Conservation (phyloP, 2,329 filamentous ascomycete species). For the Pleochaeta shiraiana region DNA sequence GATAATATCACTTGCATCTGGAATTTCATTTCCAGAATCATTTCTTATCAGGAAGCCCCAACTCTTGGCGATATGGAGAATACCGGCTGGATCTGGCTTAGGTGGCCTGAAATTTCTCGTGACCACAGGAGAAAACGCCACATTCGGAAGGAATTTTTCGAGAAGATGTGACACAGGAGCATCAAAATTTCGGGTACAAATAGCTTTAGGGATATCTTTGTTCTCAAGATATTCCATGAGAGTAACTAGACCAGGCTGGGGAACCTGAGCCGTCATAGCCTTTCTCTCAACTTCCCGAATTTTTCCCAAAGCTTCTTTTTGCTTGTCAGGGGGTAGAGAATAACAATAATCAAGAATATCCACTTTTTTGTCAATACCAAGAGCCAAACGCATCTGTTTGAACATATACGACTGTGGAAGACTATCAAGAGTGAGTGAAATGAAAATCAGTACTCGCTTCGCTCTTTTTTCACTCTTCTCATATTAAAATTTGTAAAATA, state of each 20-base stretch:
- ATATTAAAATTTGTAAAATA: not conserved
- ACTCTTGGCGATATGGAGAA: conserved; percentile 58
- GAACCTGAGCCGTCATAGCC: conserved; percentile 55
- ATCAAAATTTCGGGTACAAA: conserved; percentile 91
- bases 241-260: conserved; percentile 55
- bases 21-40: conserved; percentile 3
- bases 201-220: conserved; percentile 47
- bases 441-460: no score
- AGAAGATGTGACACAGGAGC: conserved; percentile 55
- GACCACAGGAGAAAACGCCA: conserved; percentile 55
- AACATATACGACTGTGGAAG: conserved; percentile 96
- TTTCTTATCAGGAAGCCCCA: conserved; percentile 41
- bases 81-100: conserved; percentile 75
- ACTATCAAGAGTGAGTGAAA: conserved; percentile 23
- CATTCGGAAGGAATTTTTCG: conserved; percentile 45
- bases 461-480: no score
- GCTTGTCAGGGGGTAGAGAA: conserved; percentile 38
- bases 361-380: conserved; percentile 45
- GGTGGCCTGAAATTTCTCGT: conserved; percentile 64
- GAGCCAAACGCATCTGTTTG: conserved; percentile 52
- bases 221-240: conserved; percentile 69
- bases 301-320: conserved; percentile 43
- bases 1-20: conserved; percentile 13
- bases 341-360: conserved; percentile 89
- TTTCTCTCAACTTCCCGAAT: conserved; percentile 60